Conservation (phyloP, 139 green algal genomes). For the Coelastrella sp. region DNA sequence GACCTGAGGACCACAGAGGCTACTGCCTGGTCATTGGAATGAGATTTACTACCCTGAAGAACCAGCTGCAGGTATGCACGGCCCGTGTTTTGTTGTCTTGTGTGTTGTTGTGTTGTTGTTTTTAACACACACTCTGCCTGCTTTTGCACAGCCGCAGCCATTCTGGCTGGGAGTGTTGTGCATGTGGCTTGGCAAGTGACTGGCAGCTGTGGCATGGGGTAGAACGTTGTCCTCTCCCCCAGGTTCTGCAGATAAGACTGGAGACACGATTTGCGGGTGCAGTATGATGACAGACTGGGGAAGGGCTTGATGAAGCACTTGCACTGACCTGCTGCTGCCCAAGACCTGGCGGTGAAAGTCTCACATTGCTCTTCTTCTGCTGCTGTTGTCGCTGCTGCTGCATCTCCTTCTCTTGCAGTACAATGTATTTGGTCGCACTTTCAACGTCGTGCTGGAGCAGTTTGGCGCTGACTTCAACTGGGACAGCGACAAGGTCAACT, state of each 20-base stretch:
- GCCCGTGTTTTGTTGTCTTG: background rate
- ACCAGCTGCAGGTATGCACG: background rate
- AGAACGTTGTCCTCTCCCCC: no score
- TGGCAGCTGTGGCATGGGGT: no score
- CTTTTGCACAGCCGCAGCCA: background rate
- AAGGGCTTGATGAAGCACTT: background rate
- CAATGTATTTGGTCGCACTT: slow-evolving; percentile 42
- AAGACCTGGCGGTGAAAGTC: no score
- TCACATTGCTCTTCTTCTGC: no score
- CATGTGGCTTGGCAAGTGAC: background rate
- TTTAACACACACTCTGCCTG: background rate
- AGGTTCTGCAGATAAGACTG: background rate
- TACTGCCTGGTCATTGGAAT: slow-evolving; percentile 46
- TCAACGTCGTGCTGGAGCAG: slow-evolving; percentile 17
- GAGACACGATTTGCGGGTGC: background rate
- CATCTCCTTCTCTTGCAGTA: background rate
- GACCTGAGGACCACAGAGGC: slow-evolving; percentile 28
- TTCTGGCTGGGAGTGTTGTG: background rate
- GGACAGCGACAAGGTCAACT: background rate
- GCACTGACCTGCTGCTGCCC: no score
- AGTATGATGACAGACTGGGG: background rate
- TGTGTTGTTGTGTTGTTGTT: background rate
- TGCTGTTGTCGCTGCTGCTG: background rate
- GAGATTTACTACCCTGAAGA: background rate
- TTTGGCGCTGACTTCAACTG: background rate